Evolutionary conservation across 192 early-diverging fungal genomes (phyloP).

Genomic region (Phlyctochytrium planicorne): DNA sequence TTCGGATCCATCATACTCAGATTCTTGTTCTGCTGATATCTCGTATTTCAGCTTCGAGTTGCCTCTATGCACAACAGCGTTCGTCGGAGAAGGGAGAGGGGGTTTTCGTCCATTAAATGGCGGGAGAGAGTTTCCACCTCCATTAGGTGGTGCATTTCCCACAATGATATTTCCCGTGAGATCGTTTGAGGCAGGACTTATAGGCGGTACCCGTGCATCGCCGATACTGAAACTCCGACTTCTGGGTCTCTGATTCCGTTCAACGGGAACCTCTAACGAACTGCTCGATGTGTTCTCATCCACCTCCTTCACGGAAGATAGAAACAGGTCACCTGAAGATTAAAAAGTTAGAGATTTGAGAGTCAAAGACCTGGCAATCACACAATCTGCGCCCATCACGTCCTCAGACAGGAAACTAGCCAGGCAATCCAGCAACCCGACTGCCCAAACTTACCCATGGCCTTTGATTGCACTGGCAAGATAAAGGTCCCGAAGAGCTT

Average conservation of each 20-base stretch:
- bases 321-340: neutral
- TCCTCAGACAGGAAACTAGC: too few relatives aligned
- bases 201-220: too few relatives aligned
- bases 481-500: too few relatives aligned
- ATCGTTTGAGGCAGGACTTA: neutral
- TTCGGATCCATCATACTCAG: neutral
- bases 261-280: neutral
- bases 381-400: too few relatives aligned
- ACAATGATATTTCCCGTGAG: neutral
- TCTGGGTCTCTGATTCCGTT: neutral
- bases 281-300: neutral
- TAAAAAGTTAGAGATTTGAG: too few relatives aligned
- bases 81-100: too few relatives aligned
- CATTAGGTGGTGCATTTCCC: neutral
- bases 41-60: slow-evolving; percentile 2
- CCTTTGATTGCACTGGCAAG: too few relatives aligned
- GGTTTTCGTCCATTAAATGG: neutral
- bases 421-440: too few relatives aligned
- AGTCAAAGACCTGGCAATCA: too few relatives aligned
- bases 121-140: neutral
- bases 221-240: neutral
- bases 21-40: neutral
- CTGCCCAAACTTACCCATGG: too few relatives aligned
- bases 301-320: neutral
- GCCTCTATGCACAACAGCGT: too few relatives aligned